Evolutionary conservation across 192 early-diverging fungal species (phyloP).

Genomic region (Powellomyces hirtus): DNA sequence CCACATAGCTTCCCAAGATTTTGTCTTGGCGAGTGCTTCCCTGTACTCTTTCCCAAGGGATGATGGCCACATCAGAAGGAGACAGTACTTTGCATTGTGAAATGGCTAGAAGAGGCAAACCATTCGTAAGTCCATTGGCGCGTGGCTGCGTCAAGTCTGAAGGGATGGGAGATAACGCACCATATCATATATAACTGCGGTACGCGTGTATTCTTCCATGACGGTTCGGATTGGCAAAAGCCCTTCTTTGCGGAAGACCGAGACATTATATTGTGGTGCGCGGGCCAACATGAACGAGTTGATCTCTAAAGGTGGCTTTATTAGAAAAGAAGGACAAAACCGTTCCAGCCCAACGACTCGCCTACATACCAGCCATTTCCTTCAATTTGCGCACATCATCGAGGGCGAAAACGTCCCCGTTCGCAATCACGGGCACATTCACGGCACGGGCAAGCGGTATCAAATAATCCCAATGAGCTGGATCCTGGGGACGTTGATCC

Average conservation of each 20-base stretch:
- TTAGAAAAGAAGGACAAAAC: too few species aligned
- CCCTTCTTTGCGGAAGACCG: slow-evolving; percentile 67
- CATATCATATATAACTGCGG: slow-evolving; percentile 69
- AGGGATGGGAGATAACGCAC: too few species aligned
- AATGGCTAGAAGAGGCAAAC: slow-evolving; percentile 35
- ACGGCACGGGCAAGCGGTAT: slow-evolving; percentile 71
- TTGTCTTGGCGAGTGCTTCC: slow-evolving; percentile 16
- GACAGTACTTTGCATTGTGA: slow-evolving; percentile 87
- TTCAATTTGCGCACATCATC: slow-evolving; percentile 88
- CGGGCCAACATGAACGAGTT: slow-evolving; percentile 89
- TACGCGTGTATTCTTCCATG: slow-evolving; percentile 65
- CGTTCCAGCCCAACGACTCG: too few species aligned
- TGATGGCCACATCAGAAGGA: slow-evolving; percentile 75
- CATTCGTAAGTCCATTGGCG: not conserved
- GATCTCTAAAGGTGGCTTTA: slow-evolving; percentile 49
- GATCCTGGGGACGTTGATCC: slow-evolving; percentile 93
- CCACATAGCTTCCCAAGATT: slow-evolving; percentile 26
- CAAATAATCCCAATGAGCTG: slow-evolving; percentile 96
- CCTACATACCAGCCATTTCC: slow-evolving; percentile 58
- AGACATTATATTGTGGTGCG: slow-evolving; percentile 81
- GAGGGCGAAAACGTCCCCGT: slow-evolving; percentile 91
- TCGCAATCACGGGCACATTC: slow-evolving; percentile 90
- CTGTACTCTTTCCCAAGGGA: slow-evolving; percentile 7
- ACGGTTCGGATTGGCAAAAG: slow-evolving; percentile 48
- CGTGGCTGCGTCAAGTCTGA: too few species aligned